Evolutionary conservation across 257 asterid genomes (phyloP), one percentile per base, ranked within the genome.

Genomic region (Ophiorrhiza pumila): DNA sequence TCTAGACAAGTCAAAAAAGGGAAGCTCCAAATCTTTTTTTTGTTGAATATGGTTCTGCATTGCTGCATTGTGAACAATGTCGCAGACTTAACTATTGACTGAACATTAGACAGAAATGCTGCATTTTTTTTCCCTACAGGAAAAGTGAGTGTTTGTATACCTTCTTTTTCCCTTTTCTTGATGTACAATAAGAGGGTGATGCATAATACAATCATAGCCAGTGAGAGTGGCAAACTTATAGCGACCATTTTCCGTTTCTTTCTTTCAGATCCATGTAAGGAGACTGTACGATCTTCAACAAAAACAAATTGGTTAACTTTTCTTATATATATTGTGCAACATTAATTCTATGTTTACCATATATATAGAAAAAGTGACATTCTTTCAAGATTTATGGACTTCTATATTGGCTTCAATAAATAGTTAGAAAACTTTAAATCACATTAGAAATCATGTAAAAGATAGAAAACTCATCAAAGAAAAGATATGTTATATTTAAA

Each of bases 11-110:
- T 78, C 64, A 31, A 83, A 64, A 11, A 59, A 25, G 20, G 71
- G 78, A 3, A 83, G 65, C 46, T 82, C 75, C 58, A 66, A 69
- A 17, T 77, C 74, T 14, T 70, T 23, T 14, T 49, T 49, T 14
- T 49, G 23, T 1, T 49, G 2, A 49, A 13, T 49, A 20, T 1
- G 4, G 4, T 17, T 14, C 18, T 17, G 4, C n/a, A 17, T 17
- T 46, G 22, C 80, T 71, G 63, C 47, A 63, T 39, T 20, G 31
- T 14, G 34, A 71, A n/a, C 66, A 61, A 29, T 10, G 9, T 14
- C 56, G 50, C 41, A 23, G 4, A 42, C 12, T 55, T 14, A 53
- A 56, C 11, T 20, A 53, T 22, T 63, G 53, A 68, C 4, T 2
- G 42, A 37, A 37, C 42, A 37, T 37, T 37, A 37, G 42, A 37